Base-by-base conservation (phyloP, 1,139 yeast species). In the Starmera stellimalicola region DNA sequence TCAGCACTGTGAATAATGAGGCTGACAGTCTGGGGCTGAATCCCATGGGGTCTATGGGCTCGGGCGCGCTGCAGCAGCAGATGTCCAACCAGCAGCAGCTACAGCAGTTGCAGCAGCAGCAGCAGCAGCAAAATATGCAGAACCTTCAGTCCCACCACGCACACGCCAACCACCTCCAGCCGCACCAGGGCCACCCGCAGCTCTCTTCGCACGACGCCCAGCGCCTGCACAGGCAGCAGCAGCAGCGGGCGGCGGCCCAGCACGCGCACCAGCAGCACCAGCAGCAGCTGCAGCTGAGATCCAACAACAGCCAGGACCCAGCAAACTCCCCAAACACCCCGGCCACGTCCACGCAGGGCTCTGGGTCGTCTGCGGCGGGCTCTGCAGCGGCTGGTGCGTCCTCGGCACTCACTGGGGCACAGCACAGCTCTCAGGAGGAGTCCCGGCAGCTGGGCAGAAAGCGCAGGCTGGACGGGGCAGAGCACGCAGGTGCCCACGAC, bases 21-120 rank as follows among this genome's bases (percentile, higher is more conserved):
- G 18, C 17, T 17, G 30, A 27, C 15, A 27, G 17, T 17, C 10
- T 27, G 9, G 18, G 19, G 8, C n/a, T 27, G 5, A 27, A 27
- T 15, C 11, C 16, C 8, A 6, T 27, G 8, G 30, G 30, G 3
- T 18, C 17, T 6, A 27, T 6, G 15, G 12, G 22, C 6, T 23
- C 35, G 33, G 27, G 32, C 8, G 30, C 30, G 11, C n/a, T 6
- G 6, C 12, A 9, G 8, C 30, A 27, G 16, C 29, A 27, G 6
- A 18, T 16, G 16, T 20, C 16, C 16, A 18, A 26, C 12, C 16
- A 8, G 15, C 29, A 14, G 7, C 29, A 27, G n/a, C 29, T 17
- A 10, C 20, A 7, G 12, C 20, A 17, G 18, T 9, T 18, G 16
- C 23, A 18, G 24, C 23, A 18, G 18, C 24, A 22, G 12, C 24